Evolutionary conservation across 2,329 filamentous ascomycete species (phyloP), one percentile per base, ranked within the genome.

Genomic region (Xylariales sp.): DNA sequence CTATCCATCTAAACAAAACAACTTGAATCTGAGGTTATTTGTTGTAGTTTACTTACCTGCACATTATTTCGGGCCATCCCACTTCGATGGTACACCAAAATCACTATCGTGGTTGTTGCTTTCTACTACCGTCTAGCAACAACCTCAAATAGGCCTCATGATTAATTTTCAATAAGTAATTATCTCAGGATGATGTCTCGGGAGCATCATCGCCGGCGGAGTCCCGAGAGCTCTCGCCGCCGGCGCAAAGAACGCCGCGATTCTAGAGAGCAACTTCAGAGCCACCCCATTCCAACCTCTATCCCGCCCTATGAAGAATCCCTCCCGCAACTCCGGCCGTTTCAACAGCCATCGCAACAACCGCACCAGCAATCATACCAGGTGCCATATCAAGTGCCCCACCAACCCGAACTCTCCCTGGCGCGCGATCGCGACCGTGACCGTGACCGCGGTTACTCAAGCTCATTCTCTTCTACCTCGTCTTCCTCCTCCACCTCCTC

Each of bases 401-500:
- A 64, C 58, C 71, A 52, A 68, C 55, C 65, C 71, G 73, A 74
- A 62, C 65, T 60, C 50, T 55, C 66, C 48, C 64, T 67, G 60
- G 69, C 54, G 59, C 70, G 48, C 72, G 67, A 69, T 34, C 63
- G 64, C 72, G 67, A 71, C 67, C 73, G 71, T 71, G 75, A 69
- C 67, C 73, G 71, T 71, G 75, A 69, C 36, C 64, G 64, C 62
- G 75, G 74, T 57, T 69, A 75, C 58, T 82, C 80, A 53, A 66
- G 58, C 63, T 60, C 57, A 8, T 65, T 43, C 52, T 71, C 69
- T 9, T 77, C 69, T 61, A 68, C 75, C 72, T 69, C 71, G 16
- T 81, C 81, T 34, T 86, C 83, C 28, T 87, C 83, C 64, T 88
- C 84, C 45, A 85, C 85, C 49, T 86, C 85, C 16, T 85, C 84